Evolutionary conservation across 371 early-diverging fungal species (phyloP).

Genomic region (Caulochytrium protostelioides): DNA sequence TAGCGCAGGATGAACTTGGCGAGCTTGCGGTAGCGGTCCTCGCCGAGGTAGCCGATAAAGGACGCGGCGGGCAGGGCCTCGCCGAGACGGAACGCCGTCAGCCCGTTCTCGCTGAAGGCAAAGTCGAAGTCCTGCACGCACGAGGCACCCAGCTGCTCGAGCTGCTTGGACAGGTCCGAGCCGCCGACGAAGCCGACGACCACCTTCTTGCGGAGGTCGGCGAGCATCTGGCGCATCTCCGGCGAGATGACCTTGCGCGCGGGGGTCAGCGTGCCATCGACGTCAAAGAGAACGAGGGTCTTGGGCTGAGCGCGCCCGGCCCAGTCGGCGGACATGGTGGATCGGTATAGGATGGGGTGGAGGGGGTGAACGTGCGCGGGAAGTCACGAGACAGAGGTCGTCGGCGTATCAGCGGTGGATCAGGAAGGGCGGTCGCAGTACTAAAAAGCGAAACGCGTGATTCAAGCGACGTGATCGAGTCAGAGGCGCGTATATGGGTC

Average conservation of each 20-base stretch:
- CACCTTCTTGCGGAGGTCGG: conserved; percentile 62
- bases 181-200: conserved; percentile 99
- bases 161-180: conserved; percentile 88
- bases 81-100: conserved; percentile 80
- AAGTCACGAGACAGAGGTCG: too few species aligned
- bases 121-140: conserved; percentile 78
- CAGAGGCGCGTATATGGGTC: too few species aligned
- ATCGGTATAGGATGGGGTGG: too few species aligned
- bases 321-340: conserved; percentile 12
- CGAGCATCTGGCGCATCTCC: conserved; percentile 62
- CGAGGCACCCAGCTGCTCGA: conserved; percentile 85
- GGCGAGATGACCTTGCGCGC: conserved; percentile 65
- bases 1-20: conserved; percentile 83
- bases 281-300: conserved; percentile 90
- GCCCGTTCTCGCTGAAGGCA: conserved; percentile 97
- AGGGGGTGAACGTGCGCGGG: too few species aligned
- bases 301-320: conserved; percentile 47
- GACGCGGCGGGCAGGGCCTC: conserved; percentile 59
- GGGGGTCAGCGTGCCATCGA: conserved; percentile 98
- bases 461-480: too few species aligned
- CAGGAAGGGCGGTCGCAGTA: too few species aligned
- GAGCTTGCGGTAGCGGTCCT: conserved; percentile 83
- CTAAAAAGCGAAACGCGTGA: too few species aligned
- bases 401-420: too few species aligned
- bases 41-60: conserved; percentile 86